These are phyloP conservation scores for Solanum medicagineum DNA, from an alignment of 257 asterid genomes.

Conservation along the genomic window DNA sequence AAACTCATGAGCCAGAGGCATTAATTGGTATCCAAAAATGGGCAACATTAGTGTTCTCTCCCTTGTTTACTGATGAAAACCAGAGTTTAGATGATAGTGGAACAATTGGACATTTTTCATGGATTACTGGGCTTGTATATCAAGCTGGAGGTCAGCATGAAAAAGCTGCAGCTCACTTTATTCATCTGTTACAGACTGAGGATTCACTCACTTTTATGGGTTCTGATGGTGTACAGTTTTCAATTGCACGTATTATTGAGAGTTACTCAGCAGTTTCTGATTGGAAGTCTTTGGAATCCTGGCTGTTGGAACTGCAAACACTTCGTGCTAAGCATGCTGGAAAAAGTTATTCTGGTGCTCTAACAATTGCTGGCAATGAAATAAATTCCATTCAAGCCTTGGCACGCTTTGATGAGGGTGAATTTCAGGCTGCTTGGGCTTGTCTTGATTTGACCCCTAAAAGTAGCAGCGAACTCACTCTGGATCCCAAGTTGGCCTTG, in stretches of 20 bases:
- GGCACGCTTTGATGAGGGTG: constrained; percentile 90
- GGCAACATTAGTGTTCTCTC: constrained; percentile 60
- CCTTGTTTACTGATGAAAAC: constrained; percentile 57
- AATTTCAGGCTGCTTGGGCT: constrained; percentile 85
- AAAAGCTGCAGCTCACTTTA: constrained; percentile 92
- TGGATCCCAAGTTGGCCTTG: constrained; percentile 90
- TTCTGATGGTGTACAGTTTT: constrained; percentile 82
- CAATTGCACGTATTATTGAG: constrained; percentile 77
- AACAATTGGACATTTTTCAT: constrained; percentile 51
- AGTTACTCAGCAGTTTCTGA: constrained; percentile 79
- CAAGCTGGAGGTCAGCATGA: constrained; percentile 93
- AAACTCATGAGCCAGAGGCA: constrained; percentile 66
- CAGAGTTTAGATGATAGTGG: constrained; percentile 29
- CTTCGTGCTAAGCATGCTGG: constrained; percentile 87
- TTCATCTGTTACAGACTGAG: constrained; percentile 71
- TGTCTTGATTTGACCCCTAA: constrained; percentile 95
- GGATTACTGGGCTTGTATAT: constrained; percentile 87
- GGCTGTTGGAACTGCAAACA: constrained; percentile 85
- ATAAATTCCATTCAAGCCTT: constrained; percentile 80
- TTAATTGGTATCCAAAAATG: constrained; percentile 81
- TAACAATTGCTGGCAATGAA: constrained; percentile 94
- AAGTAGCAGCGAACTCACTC: constrained; percentile 79
- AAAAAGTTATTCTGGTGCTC: constrained; percentile 81
- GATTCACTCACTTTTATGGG: constrained; percentile 79
- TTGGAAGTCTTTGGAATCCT: constrained; percentile 94